Base-by-base conservation (phyloP, 2,329 filamentous ascomycete species). In the Calonectria henricotiae region DNA sequence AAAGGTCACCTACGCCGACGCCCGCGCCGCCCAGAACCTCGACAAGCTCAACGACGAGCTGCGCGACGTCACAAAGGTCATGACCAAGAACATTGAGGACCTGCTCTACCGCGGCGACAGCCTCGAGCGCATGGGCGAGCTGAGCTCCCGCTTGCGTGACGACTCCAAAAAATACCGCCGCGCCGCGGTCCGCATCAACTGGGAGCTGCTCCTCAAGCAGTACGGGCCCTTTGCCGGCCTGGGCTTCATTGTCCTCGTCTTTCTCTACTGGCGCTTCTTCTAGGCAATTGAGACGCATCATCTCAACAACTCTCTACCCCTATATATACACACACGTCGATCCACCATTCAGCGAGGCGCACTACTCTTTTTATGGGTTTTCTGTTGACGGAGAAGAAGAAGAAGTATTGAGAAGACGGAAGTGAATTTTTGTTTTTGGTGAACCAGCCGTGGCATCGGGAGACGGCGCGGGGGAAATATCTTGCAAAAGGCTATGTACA, bases 41-140 rank as follows among this genome's bases (percentile, higher is more conserved):
- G 94, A 97, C 83, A 95, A 96, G 84, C 87, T 99, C 75, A 98
- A 99, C 80, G 94, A 98, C 80, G 97, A 99, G 88, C 89, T 99
- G 75, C 93, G 95, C 82, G 96, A 98, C 83, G 97, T 99, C 66
- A 98, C 96, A 1, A 95, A 98, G 85, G 95, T 99, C 80, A 99
- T 99, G 97, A 98, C 95, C 67, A 98, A 98, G 90, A 99, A 99
- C 83, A 98, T 99, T 76, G 96, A 99, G 87, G 96, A 99, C 82
- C 85, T 99, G 80, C 86, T 99, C 64, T 99, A 99, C 82, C 88
- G 97, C 72, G 96, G 96, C 32, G 96, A 99, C 82, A 96, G 92
- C 78, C 85, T 99, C 76, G 96, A 99, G 85, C 90, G 95, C 79
- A 99, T 99, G 96, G 96, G 96, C 71, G 96, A 98, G 85, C 93